Conservation (phyloP, 192 early-diverging fungal genomes). For the Coemansia sp. region DNA sequence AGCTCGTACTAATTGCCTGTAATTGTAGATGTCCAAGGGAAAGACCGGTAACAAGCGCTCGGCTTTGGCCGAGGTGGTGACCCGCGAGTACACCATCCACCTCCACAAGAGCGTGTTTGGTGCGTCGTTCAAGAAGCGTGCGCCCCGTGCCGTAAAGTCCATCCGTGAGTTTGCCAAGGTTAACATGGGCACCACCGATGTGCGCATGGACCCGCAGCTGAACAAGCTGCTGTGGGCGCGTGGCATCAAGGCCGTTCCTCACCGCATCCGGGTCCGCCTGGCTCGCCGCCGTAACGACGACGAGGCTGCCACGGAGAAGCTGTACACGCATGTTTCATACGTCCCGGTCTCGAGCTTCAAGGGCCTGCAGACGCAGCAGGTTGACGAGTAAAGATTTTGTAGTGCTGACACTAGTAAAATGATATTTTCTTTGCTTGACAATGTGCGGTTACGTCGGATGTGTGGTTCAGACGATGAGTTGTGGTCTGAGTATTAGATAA, state of each 20-base stretch:
- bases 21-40: slow-evolving; percentile 70
- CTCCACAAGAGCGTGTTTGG: slow-evolving; percentile 86
- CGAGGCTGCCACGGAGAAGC: slow-evolving; percentile 95
- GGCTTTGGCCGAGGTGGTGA: slow-evolving; percentile 85
- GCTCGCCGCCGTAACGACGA: slow-evolving; percentile 96
- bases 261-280: slow-evolving; percentile 94
- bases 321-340: slow-evolving; percentile 90
- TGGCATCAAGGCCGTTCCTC: slow-evolving; percentile 91
- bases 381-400: slow-evolving; percentile 60
- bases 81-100: slow-evolving; percentile 99
- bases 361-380: slow-evolving; percentile 72
- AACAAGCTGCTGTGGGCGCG: slow-evolving; percentile 95
- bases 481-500: no score
- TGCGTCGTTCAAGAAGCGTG: slow-evolving; percentile 95
- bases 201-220: slow-evolving; percentile 91
- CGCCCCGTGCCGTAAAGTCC: slow-evolving; percentile 91
- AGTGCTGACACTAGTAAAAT: slow-evolving; percentile 5
- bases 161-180: slow-evolving; percentile 88
- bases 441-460: slow-evolving; percentile 75
- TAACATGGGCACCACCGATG: slow-evolving; percentile 94
- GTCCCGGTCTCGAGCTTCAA: slow-evolving; percentile 88
- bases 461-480: slow-evolving; percentile 62
- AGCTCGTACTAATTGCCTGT: not conserved
- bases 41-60: slow-evolving; percentile 72
- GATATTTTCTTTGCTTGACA: not conserved